phyloP scores from a whole-genome alignment of 257 asterid genomes.

The Petrea volubilis region DNA sequence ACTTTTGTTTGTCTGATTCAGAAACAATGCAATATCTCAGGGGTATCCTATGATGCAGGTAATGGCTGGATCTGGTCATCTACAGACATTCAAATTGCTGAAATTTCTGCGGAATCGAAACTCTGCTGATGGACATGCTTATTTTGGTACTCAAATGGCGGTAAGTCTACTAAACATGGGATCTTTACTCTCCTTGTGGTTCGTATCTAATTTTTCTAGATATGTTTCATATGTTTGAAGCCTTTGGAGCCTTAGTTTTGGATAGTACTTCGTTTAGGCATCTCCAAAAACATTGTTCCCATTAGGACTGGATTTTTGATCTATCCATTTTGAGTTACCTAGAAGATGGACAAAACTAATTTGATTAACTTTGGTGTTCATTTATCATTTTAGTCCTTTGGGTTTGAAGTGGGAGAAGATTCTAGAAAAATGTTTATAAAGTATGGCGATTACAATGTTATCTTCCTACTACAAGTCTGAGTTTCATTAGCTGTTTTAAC shows the following conservation, averaged over 20 bases:
- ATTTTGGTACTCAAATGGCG: constrained; percentile 86
- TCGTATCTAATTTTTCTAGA: neutral
- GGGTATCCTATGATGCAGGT: constrained; percentile 54
- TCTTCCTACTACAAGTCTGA: neutral
- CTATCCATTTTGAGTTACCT: constrained; percentile 3
- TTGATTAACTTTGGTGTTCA: neutral
- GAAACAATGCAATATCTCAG: constrained; percentile 18
- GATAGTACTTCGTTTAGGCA: neutral
- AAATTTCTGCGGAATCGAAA: constrained; percentile 85
- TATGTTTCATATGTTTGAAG: neutral
- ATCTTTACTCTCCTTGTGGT: constrained; percentile 10
- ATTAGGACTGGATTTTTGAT: neutral
- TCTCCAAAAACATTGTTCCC: neutral
- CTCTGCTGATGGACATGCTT: constrained; percentile 74
- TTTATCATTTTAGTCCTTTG: neutral
- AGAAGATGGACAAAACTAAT: constrained; percentile 3
- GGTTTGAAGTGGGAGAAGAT: neutral
- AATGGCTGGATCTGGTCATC: constrained; percentile 99
- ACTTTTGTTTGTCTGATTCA: neutral
- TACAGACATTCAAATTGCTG: constrained; percentile 77
- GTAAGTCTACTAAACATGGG: constrained; percentile 52
- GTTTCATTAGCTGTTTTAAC: neutral
- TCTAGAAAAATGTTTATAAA: neutral
- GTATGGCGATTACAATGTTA: neutral
- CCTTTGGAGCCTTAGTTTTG: neutral